Evolutionary conservation across 2,329 filamentous ascomycete species (phyloP).

Genomic region (Thermoascus crustaceus): DNA sequence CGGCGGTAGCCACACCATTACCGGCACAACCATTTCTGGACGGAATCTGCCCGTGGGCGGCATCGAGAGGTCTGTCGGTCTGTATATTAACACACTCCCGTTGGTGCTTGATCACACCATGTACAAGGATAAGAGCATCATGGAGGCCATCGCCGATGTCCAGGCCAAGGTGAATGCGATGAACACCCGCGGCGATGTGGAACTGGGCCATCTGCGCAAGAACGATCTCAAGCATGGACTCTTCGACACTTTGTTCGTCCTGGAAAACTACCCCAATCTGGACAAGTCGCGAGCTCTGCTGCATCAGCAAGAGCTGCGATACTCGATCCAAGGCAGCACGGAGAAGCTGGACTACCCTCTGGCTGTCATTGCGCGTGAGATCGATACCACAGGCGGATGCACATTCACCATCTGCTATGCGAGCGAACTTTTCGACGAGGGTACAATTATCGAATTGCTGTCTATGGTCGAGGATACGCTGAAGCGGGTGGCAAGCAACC

Average conservation of each 20-base stretch:
- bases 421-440: slow-evolving; percentile 1
- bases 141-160: not conserved
- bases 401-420: slow-evolving; percentile 1
- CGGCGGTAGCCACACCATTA: slow-evolving; percentile 1
- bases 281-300: slow-evolving; percentile 1
- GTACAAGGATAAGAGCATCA: not conserved
- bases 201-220: slow-evolving; percentile 1
- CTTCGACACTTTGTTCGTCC: slow-evolving; percentile 1
- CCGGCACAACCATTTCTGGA: slow-evolving; percentile 1
- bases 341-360: slow-evolving; percentile 3
- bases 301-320: not conserved
- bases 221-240: slow-evolving; percentile 1
- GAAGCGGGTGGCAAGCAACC: not conserved
- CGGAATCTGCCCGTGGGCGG: slow-evolving; percentile 1
- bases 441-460: not conserved
- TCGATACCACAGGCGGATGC: not conserved
- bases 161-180: slow-evolving; percentile 1
- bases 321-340: not conserved
- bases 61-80: not conserved
- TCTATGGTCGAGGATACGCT: not conserved
- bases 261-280: slow-evolving; percentile 2
- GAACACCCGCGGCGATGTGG: slow-evolving; percentile 2
- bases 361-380: slow-evolving; percentile 1
- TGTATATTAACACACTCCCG: slow-evolving; percentile 1
- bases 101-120: not conserved